Evolutionary conservation across 768 basidiomycete species (phyloP), one percentile per base, ranked within the genome.

Genomic region (Kwoniella pini): DNA sequence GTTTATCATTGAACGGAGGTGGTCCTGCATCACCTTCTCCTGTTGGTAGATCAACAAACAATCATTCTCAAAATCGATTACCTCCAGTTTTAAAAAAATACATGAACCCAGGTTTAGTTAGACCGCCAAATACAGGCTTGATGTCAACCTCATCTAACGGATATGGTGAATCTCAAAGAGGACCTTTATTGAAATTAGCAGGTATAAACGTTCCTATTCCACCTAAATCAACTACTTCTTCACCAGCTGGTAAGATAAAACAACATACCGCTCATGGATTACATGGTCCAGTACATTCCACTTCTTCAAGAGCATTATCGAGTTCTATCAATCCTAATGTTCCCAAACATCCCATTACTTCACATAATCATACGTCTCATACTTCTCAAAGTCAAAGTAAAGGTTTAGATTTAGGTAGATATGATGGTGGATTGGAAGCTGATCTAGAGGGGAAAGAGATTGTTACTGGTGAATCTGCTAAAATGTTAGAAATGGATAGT

Each of bases 401-500:
- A 31, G 44, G 26, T 22, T 43, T 59, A 22, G 64, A 68, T 4
- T 36, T 96, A 31, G 94, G 95, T 27, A 83, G 81, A 45, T 99
- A 99, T 77, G 95, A 99, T 65, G 94, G 93, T n/a, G 93, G 94
- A 2, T 84, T 97, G n/a, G 94, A 96, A 79, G 80, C 85, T 31
- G 95, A 96, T 65, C 87, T 89, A 51, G 67, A 63, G 26, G 88
- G 86, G 22, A 65, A 63, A 28, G 85, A 88, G 70, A 80, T 80
- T 21, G 85, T 91, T 1, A 84, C 83, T 38, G 90, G 88, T 1
- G 87, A 91, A 63, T 88, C 89, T 1, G 91, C 89, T 0, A 83
- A 86, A 67, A 83, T 89, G 6, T 81, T 96, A 3, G 91, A 91
- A 0, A 81, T 97, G 40, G 91, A 95, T 68, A 93, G 91, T 1